These are phyloP conservation scores for Ampelocalamus luodianensis DNA, from an alignment of 176 grass and related monocot genomes.

Conservation along the genomic window DNA sequence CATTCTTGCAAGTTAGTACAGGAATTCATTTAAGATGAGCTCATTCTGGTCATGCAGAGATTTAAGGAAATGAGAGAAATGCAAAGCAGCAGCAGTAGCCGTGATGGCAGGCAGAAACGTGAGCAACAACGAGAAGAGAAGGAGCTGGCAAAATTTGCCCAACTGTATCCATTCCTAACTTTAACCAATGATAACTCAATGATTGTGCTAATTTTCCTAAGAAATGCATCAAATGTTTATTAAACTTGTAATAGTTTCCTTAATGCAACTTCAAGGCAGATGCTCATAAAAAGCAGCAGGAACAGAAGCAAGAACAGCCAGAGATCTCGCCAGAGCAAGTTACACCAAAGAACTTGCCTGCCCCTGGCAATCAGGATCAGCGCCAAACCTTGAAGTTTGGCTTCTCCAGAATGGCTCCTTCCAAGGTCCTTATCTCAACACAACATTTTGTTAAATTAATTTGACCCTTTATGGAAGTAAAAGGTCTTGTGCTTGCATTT, in stretches of 20 bases:
- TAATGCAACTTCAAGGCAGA: conserved; percentile 59
- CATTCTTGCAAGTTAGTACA: background rate
- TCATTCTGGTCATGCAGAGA: conserved; percentile 51
- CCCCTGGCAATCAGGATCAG: conserved; percentile 63
- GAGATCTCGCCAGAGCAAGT: conserved; percentile 37
- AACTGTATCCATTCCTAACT: conserved; percentile 65
- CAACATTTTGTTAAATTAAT: conserved; percentile 1
- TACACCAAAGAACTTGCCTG: conserved; percentile 38
- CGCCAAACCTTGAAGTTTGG: conserved; percentile 86
- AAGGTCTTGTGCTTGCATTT: background rate
- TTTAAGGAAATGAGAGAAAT: conserved; percentile 97
- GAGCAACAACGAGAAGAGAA: conserved; percentile 94
- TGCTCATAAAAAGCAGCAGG: conserved; percentile 83
- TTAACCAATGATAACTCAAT: background rate
- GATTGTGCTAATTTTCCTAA: background rate
- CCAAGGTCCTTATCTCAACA: conserved; percentile 58
- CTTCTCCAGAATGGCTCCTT: conserved; percentile 68
- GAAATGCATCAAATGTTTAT: conserved; percentile 3
- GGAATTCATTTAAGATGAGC: background rate
- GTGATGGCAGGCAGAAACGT: conserved; percentile 86
- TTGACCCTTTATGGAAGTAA: background rate
- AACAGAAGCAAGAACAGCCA: conserved; percentile 62
- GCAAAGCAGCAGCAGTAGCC: conserved; percentile 74
- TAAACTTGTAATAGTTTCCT: conserved; percentile 47
- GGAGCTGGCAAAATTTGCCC: conserved; percentile 92